Evolutionary conservation across 2,329 filamentous ascomycete genomes (phyloP).

Genomic region (Nemania sp.): DNA sequence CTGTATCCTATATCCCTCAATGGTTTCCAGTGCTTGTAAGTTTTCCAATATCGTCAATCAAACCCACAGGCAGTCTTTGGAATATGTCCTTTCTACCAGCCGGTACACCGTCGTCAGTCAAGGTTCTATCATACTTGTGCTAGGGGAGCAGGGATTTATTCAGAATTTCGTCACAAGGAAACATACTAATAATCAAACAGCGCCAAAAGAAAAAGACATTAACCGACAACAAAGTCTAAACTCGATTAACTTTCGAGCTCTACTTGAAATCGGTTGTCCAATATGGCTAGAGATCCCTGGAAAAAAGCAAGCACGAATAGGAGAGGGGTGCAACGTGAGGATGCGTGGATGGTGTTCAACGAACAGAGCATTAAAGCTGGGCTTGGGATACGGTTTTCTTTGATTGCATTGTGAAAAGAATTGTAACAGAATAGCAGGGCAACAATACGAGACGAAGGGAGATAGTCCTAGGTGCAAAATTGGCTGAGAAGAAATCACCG

Average conservation of each 20-base stretch:
- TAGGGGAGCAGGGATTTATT: not conserved
- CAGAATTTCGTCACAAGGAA: no score
- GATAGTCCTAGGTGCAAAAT: not conserved
- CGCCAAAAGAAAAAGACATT: not conserved
- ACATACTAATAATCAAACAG: not conserved
- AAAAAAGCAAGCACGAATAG: not conserved
- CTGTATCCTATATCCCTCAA: not conserved
- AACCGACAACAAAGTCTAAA: not conserved
- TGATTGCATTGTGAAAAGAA: not conserved
- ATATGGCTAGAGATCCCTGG: not conserved
- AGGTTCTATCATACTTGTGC: not conserved
- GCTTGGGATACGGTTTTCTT: not conserved
- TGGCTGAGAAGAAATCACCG: not conserved
- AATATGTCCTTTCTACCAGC: not conserved
- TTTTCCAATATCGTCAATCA: not conserved
- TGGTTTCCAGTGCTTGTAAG: constrained; percentile 1
- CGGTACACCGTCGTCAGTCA: not conserved
- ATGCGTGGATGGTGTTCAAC: not conserved
- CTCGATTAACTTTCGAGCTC: not conserved
- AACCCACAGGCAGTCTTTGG: constrained; percentile 2
- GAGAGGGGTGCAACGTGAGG: not conserved
- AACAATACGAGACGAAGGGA: not conserved
- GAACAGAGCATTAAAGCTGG: not conserved
- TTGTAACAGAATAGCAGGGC: not conserved
- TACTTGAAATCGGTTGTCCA: not conserved